A percentile compares a stretch with the other conserved stretches of the same genome.
phyloP scores from a whole-genome alignment of 345 rosid genomes.

The Cardamine chenopodiifolia region DNA sequence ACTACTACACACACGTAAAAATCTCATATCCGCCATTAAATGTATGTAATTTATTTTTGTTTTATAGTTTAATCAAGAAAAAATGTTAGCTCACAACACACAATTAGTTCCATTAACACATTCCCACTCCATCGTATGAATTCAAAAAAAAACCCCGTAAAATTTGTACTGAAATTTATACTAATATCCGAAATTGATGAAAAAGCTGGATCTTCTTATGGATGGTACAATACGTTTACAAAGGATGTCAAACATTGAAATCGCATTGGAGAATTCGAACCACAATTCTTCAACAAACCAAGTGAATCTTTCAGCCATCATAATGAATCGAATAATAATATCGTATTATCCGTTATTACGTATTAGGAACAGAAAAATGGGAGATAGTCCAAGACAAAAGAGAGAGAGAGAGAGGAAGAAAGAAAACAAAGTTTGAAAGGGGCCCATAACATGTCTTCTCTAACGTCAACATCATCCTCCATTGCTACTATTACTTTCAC shows the following conservation, averaged over 20 bases:
- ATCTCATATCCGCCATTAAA: not conserved
- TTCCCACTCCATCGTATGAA: not conserved
- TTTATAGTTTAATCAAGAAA: not conserved
- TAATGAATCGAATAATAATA: not conserved
- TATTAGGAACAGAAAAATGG: not conserved
- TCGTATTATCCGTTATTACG: not conserved
- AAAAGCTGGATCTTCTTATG: not conserved
- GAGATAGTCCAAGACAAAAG: not conserved
- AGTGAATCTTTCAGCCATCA: not conserved
- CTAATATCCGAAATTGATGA: not conserved
- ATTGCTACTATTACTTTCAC: conserved; percentile 43
- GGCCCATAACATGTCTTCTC: conserved; percentile 40
- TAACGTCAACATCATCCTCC: conserved; percentile 38
- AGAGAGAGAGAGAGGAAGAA: conserved; percentile 11
- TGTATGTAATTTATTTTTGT: not conserved
- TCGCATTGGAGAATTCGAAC: not conserved
- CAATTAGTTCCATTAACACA: not conserved
- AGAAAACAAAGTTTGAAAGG: conserved; percentile 23
- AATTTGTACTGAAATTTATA: not conserved
- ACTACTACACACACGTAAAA: no score
- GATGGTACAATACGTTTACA: not conserved
- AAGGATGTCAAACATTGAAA: not conserved
- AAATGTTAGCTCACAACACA: not conserved
- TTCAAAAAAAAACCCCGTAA: not conserved
- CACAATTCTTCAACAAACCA: not conserved